Base-by-base conservation (phyloP, 1,284 basidiomycete species). In the Fistulinella staudtii region DNA sequence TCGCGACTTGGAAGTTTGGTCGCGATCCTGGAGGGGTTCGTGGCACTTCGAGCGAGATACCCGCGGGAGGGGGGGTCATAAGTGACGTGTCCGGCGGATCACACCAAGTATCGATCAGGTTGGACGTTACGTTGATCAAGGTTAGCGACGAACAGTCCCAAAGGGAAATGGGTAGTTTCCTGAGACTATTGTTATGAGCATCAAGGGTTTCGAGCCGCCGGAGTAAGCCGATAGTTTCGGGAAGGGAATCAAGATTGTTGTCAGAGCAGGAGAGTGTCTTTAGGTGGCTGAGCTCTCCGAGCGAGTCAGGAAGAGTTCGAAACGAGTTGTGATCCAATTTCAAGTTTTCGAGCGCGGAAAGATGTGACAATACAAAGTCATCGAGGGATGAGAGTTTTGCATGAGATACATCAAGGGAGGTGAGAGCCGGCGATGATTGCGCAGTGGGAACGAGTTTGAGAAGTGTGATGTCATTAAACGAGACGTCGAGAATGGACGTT, bases 101-200 rank as follows among this genome's bases (percentile, higher is more conserved):
- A 21, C 83, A 80, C 76, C 91, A 89, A 0, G 73, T 72, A 37
- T 79, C 79, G 40, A 99, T 69, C 27, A 95, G 67, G 61, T 99
- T 99, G 14, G 92, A 95, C 10, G 89, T 93, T 36, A 87, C 80
- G 56, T 98, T 99, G 63, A 99, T 76, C 35, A 77, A 72, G 38
- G 69, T 67, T 36, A 99, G 72, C 5, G 77, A 80, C 1, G 80
- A 73, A 65, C 94, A 98, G 35, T 82, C 76, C 96, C 96, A 99
- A 5, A 99, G 66, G 24, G 79, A 73, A 13, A 70, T 68, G 0
- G 93, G 92, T 0, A 98, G 68, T 53, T 85, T 80, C 17, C 76
- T 80, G 39, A 99, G 71, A 55, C 89, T 90, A 70, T 99, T 99
- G 63, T 93, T 94, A 61, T 96, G 94, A 3, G 88, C 82, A 55